Percentiles rank a stretch among this genome's conserved stretches.
phyloP scores from a whole-genome alignment of 306 rosid genomes.

The Citrullus mucosospermus region DNA sequence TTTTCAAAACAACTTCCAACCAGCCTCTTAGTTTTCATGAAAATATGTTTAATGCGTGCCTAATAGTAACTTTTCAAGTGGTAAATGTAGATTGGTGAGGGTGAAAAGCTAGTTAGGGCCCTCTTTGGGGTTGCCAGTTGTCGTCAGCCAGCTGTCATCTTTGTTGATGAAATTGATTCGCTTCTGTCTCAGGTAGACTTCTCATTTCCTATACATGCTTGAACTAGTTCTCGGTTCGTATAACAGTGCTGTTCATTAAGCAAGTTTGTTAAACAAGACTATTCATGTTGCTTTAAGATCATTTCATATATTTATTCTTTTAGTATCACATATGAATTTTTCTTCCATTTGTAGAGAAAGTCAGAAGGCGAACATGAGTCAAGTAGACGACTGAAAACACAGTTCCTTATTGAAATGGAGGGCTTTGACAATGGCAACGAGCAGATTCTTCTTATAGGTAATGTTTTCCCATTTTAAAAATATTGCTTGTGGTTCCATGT shows the following conservation, averaged over 20 bases:
- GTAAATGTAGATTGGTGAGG: slow-evolving; percentile 82
- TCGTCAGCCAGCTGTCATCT: slow-evolving; percentile 96
- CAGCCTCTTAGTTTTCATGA: not conserved
- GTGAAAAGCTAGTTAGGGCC: slow-evolving; percentile 91
- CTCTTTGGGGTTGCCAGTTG: slow-evolving; percentile 96
- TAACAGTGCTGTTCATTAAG: not conserved
- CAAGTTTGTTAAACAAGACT: not conserved
- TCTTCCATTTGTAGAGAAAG: slow-evolving; percentile 52
- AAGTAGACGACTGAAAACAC: slow-evolving; percentile 92
- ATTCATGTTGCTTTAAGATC: slow-evolving; percentile 4
- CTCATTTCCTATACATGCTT: slow-evolving; percentile 4
- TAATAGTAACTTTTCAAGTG: not conserved
- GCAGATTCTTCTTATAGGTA: slow-evolving; percentile 87
- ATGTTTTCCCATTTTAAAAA: slow-evolving; percentile 5
- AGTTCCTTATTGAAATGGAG: slow-evolving; percentile 98
- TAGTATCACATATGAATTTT: not conserved
- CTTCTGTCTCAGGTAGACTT: slow-evolving; percentile 86
- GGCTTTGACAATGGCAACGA: slow-evolving; percentile 82
- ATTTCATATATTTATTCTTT: not conserved
- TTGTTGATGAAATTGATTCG: slow-evolving; percentile 96
- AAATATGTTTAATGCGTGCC: not conserved
- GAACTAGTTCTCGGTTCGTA: not conserved
- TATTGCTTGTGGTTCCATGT: not conserved
- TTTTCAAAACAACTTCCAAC: not conserved
- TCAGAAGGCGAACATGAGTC: slow-evolving; percentile 98